Evolutionary conservation across 139 green algal species (phyloP), one percentile per base, ranked within the genome.

Genomic region (Zygnema circumcarinatum): DNA sequence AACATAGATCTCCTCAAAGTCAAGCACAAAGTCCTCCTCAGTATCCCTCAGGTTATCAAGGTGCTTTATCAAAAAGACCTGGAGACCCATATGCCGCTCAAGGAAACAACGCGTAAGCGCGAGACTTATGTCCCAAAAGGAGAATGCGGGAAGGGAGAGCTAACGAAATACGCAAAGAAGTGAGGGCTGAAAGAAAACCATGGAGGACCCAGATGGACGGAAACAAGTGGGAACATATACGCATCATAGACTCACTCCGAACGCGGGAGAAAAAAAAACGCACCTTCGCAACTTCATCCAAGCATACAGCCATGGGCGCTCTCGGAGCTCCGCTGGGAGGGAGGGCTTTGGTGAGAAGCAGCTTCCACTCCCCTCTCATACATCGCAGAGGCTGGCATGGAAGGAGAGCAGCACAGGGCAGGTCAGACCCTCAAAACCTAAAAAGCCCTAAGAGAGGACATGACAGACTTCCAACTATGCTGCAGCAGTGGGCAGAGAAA

Each of bases 1-100:
- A 11, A 87, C 81, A 7, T 87, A 87, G 0, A 87, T 68, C 81
- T 87, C 81, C 68, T 87, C 81, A 87, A 88, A 87, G 74, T 88
- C 74, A 73, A 87, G 73, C 79, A 87, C 0, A 32, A 87, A 87
- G 25, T 87, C 69, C 2, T 81, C 20, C 38, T 47, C 31, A 22
- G 25, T 76, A n/a, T 68, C 41, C 3, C 35, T 11, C 0, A 0
- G 32, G 1, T 87, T 81, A 25, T 47, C 20, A 41, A 86, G 0
- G 16, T 87, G 81, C 75, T 53, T 47, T 73, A 87, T 87, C 39
- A 87, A 67, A 38, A 87, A 87, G 2, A 87, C 75, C 78, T 85
- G 78, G 0, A 7, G 78, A 38, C 31, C 25, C 29, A 1, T 0
- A 40, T 38, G 29, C 0, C 2, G 35, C 31, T 38, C 3, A 81